Evolutionary conservation across 805 yeast species (phyloP), one percentile per base, ranked within the genome.

Genomic region (Candida silvicultrix): DNA sequence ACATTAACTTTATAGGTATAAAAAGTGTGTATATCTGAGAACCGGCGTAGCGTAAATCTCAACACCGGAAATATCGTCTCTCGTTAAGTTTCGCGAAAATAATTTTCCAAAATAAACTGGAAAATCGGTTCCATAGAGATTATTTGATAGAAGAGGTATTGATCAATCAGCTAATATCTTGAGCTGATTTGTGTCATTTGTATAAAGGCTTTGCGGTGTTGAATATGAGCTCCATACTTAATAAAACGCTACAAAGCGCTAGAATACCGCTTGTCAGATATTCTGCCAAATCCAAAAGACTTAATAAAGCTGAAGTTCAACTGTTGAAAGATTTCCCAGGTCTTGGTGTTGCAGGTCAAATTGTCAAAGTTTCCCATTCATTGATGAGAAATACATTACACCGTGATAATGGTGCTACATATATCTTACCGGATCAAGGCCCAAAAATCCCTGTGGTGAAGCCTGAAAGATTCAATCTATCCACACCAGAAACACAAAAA

Each of bases 331-430:
- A 86, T 57, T 74, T 79, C 58, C 77, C 80, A 28, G 74, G 74
- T 14, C 65, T 83, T 46, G 95, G 95, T 19, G 67, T 67, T 20
- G 69, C 67, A 49, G 97, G 97, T 32, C 84, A 89, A 67, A 73
- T 89, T 39, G 73, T 84, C 25, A 69, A 75, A 32, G 96, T 89
- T 18, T 74, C 79, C 50, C 89, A 96, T 28, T 85, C 89, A 20
- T 71, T 78, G 50, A 89, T 89, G 96, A 78, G 92, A 59, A 87
- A 86, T 66, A 77, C 68, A 55, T 73, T 89, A 46, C 88, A 88
- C 56, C 77, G 78, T 38, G 57, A 70, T 49, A 82, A 86, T 56
- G 85, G 88, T 39, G 97, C 96, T 3, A 75, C 78, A 18, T 89
- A 88, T 58, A 72, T 88, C 20, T 60, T 73, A 20, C 56, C 57